Evolutionary conservation across 2,329 filamentous ascomycete species (phyloP).

Genomic region (Diplodia sapinea): DNA sequence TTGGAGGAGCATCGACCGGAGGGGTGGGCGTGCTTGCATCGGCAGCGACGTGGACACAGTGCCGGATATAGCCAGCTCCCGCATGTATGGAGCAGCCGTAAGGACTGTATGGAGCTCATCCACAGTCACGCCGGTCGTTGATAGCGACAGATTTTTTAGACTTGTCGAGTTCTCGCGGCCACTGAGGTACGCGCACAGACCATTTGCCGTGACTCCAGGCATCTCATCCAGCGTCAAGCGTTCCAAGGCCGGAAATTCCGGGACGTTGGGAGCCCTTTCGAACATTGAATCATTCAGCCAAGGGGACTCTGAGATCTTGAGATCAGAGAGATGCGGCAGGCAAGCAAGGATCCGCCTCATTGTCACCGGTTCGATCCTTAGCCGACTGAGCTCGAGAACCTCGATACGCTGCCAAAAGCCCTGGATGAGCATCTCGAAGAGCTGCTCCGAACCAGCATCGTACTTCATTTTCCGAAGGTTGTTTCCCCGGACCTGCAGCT

Average conservation of each 20-base stretch:
- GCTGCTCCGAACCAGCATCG: slow-evolving; percentile 75
- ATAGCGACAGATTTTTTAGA: slow-evolving; percentile 68
- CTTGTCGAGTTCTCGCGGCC: slow-evolving; percentile 60
- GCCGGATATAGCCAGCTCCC: slow-evolving; percentile 63
- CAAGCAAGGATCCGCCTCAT: slow-evolving; percentile 73
- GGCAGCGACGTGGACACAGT: slow-evolving; percentile 64
- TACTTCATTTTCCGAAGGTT: slow-evolving; percentile 91
- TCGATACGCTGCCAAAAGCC: slow-evolving; percentile 74
- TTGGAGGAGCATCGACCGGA: slow-evolving; percentile 71
- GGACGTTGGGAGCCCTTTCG: slow-evolving; percentile 66
- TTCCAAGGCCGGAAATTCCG: slow-evolving; percentile 75
- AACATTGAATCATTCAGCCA: slow-evolving; percentile 82
- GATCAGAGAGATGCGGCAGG: slow-evolving; percentile 70
- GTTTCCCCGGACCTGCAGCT: slow-evolving; percentile 81
- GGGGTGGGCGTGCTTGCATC: slow-evolving; percentile 62
- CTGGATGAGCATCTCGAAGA: slow-evolving; percentile 71
- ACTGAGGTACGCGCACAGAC: slow-evolving; percentile 72
- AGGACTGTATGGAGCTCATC: slow-evolving; percentile 67
- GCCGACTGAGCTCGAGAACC: slow-evolving; percentile 70
- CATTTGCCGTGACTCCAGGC: slow-evolving; percentile 72
- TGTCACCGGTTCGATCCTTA: slow-evolving; percentile 72
- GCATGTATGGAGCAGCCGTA: slow-evolving; percentile 62
- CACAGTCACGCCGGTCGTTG: slow-evolving; percentile 70
- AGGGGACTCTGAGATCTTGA: slow-evolving; percentile 73
- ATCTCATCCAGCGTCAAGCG: slow-evolving; percentile 75